Percentiles rank a stretch among this genome's conserved stretches.
Conservation (phyloP, 257 asterid species). For the Capsicum pubescens region DNA sequence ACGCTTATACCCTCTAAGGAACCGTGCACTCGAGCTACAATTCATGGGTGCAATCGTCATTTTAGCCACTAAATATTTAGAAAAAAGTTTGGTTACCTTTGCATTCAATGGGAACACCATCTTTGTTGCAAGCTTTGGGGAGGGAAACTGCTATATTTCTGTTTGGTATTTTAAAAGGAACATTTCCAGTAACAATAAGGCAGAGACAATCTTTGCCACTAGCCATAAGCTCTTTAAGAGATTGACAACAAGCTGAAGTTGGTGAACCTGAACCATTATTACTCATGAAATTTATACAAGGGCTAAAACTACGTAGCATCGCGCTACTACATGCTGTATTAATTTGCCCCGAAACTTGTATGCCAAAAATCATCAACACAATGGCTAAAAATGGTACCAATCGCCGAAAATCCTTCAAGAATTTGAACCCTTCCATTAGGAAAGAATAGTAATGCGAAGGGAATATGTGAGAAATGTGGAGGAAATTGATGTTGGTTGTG, state of each 20-base stretch:
- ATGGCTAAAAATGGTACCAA: conserved; percentile 38
- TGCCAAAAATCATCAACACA: conserved; percentile 27
- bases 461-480: not conserved
- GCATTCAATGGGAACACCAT: conserved; percentile 78
- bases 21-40: not conserved
- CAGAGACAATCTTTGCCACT: conserved; percentile 75
- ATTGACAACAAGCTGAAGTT: conserved; percentile 63
- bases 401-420: conserved; percentile 32
- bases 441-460: conserved; percentile 30
- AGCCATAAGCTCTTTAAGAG: conserved; percentile 65
- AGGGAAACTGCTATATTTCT: conserved; percentile 63
- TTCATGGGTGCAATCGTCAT: not conserved
- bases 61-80: not conserved
- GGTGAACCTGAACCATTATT: conserved; percentile 55
- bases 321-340: conserved; percentile 59
- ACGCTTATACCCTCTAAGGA: not conserved
- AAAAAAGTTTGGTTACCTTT: conserved; percentile 45
- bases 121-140: conserved; percentile 73
- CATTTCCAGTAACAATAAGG: conserved; percentile 60
- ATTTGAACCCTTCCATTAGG: conserved; percentile 36
- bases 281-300: conserved; percentile 56
- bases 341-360: conserved; percentile 48
- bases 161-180: conserved; percentile 66
- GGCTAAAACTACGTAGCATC: conserved; percentile 61
- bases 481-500: conserved; percentile 13